Evolutionary conservation across 164 flowering plant genomes (phyloP).

Genomic region (Litsea cubeba): DNA sequence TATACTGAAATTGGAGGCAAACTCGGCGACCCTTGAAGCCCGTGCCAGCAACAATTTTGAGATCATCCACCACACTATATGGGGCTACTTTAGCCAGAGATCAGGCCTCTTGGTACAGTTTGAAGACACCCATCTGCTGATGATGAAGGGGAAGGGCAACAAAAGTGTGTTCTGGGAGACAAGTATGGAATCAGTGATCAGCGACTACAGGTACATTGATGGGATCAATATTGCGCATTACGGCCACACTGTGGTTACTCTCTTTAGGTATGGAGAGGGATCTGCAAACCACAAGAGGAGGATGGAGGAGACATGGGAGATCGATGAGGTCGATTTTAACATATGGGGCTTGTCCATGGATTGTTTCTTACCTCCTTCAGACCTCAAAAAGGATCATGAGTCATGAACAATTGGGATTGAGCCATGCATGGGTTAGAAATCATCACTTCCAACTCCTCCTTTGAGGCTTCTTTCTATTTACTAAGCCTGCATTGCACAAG

Average conservation of each 20-base stretch:
- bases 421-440: too few relatives aligned
- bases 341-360: conserved; percentile 39
- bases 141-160: conserved; percentile 51
- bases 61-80: conserved; percentile 60
- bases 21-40: conserved; percentile 32
- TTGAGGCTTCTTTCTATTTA: too few relatives aligned
- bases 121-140: conserved; percentile 70
- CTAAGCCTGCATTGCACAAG: too few relatives aligned
- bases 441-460: too few relatives aligned
- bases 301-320: conserved; percentile 68
- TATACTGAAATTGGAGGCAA: conserved; percentile 63
- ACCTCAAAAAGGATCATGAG: too few relatives aligned
- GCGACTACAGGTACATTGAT: conserved; percentile 60
- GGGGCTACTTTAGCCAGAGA: conserved; percentile 94
- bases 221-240: conserved; percentile 73
- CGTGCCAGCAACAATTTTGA: conserved; percentile 61
- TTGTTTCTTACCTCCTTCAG: too few relatives aligned
- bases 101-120: conserved; percentile 69
- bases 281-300: conserved; percentile 45
- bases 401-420: too few relatives aligned
- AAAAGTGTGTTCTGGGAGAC: conserved; percentile 79
- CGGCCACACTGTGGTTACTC: conserved; percentile 58
- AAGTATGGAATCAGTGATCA: conserved; percentile 54
- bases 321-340: conserved; percentile 69
- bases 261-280: conserved; percentile 59